Evolutionary conservation across 306 rosid species (phyloP).

Genomic region (Cucumis cinereus): DNA sequence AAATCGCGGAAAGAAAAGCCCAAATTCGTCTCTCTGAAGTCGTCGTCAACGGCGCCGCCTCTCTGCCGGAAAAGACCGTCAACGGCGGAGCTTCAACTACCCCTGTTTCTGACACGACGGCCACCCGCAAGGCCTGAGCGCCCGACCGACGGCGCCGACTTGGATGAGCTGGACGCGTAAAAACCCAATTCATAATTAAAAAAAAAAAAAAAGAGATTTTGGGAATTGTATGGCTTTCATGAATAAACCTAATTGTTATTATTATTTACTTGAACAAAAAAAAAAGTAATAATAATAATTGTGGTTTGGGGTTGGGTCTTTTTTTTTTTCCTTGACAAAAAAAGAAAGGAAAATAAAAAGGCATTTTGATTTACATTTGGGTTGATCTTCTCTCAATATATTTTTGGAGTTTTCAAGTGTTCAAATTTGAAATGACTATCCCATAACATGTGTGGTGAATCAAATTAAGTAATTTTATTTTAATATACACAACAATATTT

Average conservation of each 20-base stretch:
- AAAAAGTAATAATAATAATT: background rate
- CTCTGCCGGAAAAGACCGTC: background rate
- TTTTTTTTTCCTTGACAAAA: background rate
- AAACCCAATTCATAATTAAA: background rate
- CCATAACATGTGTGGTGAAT: no score
- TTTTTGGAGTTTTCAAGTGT: background rate
- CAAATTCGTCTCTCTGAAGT: constrained; percentile 26
- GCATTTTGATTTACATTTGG: background rate
- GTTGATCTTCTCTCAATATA: background rate
- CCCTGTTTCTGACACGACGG: background rate
- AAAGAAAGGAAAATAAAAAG: background rate
- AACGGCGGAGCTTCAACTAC: background rate
- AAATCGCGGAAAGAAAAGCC: constrained; percentile 36
- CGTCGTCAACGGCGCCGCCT: constrained; percentile 3
- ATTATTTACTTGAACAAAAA: background rate
- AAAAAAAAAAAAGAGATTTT: background rate
- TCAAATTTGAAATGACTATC: background rate
- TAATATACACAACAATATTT: no score
- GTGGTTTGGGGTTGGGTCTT: background rate
- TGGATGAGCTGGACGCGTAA: background rate
- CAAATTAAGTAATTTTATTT: no score
- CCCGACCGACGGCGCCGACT: background rate
- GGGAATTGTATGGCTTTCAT: background rate
- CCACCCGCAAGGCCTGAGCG: background rate
- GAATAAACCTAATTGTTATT: background rate